Evolutionary conservation across 2,329 filamentous ascomycete species (phyloP).

Genomic region (Hymenoscyphus fraxineus): DNA sequence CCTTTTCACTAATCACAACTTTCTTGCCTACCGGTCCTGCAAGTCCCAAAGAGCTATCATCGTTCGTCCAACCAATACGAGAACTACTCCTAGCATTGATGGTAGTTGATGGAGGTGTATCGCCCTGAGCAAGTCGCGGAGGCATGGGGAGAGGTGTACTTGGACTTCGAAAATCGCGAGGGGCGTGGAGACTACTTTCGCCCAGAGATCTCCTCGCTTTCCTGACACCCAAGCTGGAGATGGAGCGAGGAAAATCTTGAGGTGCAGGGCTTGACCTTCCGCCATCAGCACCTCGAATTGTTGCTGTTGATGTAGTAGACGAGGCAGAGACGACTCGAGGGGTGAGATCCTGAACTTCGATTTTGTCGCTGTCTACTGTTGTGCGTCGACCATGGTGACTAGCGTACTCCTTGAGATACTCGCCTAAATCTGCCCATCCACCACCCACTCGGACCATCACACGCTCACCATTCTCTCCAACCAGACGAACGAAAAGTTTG

Average conservation of each 20-base stretch:
- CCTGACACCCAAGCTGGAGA: constrained; percentile 28
- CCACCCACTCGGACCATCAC: constrained; percentile 98
- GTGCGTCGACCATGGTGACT: constrained; percentile 77
- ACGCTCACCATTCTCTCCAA: constrained; percentile 84
- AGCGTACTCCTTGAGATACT: constrained; percentile 91
- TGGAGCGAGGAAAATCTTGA: constrained; percentile 21
- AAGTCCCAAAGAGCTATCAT: constrained; percentile 60
- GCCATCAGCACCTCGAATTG: constrained; percentile 35
- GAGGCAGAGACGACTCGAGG: constrained; percentile 33
- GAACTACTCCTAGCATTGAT: constrained; percentile 34
- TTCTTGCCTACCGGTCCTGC: constrained; percentile 66
- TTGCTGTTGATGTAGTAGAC: constrained; percentile 20
- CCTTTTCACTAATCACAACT: constrained; percentile 66
- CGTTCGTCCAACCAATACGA: constrained; percentile 49
- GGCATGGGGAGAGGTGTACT: constrained; percentile 24
- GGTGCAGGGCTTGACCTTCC: constrained; percentile 41
- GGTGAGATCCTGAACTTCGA: constrained; percentile 55
- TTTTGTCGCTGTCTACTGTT: constrained; percentile 44
- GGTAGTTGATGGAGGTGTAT: constrained; percentile 17
- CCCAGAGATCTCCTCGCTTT: constrained; percentile 30
- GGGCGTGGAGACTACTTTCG: constrained; percentile 10
- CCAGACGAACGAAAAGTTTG: constrained; percentile 88
- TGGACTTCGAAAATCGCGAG: constrained; percentile 19
- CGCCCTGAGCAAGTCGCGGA: constrained; percentile 10
- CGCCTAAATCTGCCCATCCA: constrained; percentile 95